These are phyloP conservation scores for Tulasnella calospora DNA, from an alignment of 768 basidiomycete genomes.

Conservation along the genomic window DNA sequence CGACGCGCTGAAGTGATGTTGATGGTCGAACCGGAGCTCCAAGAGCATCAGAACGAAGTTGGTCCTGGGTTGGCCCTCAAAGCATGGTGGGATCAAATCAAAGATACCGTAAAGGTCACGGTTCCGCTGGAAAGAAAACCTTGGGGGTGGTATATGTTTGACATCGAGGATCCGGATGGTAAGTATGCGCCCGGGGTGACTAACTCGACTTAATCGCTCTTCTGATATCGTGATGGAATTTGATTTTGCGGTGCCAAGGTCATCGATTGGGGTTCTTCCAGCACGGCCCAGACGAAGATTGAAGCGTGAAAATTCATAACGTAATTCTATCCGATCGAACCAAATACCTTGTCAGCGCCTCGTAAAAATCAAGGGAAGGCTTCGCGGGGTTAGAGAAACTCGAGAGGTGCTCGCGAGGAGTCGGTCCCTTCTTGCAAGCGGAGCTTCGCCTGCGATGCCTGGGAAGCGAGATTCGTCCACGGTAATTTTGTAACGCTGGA, in stretches of 20 bases:
- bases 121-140: background rate
- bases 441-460: background rate
- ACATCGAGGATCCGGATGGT: background rate
- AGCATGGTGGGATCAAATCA: background rate
- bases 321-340: too few species aligned
- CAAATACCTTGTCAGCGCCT: background rate
- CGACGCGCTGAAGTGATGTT: background rate
- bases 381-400: background rate
- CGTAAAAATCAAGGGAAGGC: constrained; percentile 10
- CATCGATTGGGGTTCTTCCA: background rate
- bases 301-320: background rate
- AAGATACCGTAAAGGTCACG: background rate
- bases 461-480: background rate
- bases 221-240: background rate
- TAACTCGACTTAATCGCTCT: background rate
- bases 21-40: background rate
- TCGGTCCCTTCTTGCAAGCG: constrained; percentile 8
- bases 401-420: background rate
- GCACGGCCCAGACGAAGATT: background rate
- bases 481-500: constrained; percentile 10
- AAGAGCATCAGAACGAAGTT: background rate
- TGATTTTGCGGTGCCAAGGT: background rate
- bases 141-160: background rate
- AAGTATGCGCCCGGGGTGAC: background rate
- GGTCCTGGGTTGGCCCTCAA: background rate